Evolutionary conservation across 108 stramenopile species (phyloP).

Genomic region (Nitzschia putrida): DNA sequence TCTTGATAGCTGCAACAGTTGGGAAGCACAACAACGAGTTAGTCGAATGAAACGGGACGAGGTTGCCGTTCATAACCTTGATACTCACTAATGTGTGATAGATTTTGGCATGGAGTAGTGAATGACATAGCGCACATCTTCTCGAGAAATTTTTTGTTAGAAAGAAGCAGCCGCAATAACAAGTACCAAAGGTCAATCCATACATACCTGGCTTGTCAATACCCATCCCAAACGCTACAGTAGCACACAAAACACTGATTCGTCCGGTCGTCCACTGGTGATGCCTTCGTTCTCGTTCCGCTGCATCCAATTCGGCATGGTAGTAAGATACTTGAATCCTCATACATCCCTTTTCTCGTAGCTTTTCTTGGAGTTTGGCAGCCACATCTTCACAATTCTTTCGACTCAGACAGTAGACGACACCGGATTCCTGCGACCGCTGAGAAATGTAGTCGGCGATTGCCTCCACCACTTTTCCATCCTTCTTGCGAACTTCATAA

Average conservation of each 20-base stretch:
- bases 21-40: neutral
- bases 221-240: slow-evolving; percentile 59
- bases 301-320: slow-evolving; percentile 90
- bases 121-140: slow-evolving; percentile 94
- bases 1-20: slow-evolving; percentile 72
- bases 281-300: slow-evolving; percentile 81
- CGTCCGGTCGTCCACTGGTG: slow-evolving; percentile 86
- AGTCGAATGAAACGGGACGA: neutral
- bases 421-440: slow-evolving; percentile 85
- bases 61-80: neutral
- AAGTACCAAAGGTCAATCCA: neutral
- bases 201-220: slow-evolving; percentile 46
- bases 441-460: slow-evolving; percentile 79
- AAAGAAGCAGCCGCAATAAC: neutral
- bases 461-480: slow-evolving; percentile 66
- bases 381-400: slow-evolving; percentile 92
- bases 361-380: slow-evolving; percentile 63
- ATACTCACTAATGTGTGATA: slow-evolving; percentile 92
- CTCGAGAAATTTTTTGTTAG: slow-evolving; percentile 6
- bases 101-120: slow-evolving; percentile 98
- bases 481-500: slow-evolving; percentile 92
- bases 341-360: slow-evolving; percentile 56
- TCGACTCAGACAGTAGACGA: slow-evolving; percentile 95
- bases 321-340: slow-evolving; percentile 85
- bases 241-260: slow-evolving; percentile 94